Base-by-base conservation (phyloP, 129 eudicot genomes). In the Lonicera japonica region DNA sequence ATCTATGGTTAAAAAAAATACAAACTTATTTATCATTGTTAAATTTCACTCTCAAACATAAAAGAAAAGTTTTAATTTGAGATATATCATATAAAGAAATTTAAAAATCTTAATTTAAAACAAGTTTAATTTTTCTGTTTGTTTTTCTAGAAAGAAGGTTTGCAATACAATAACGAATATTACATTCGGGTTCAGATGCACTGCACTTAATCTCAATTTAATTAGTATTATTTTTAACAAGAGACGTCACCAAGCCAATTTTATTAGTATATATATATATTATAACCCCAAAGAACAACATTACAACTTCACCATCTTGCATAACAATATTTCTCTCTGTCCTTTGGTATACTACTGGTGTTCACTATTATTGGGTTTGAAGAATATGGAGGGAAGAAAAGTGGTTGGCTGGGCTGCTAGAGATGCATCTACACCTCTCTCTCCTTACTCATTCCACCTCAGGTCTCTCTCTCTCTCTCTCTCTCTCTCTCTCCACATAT, bases 331-430 rank as follows among this genome's bases (percentile, higher is more conserved):
- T 38, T 43, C 8, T 14, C 50, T 11, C 3, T 11, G 2, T 50
- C 55, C 55, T 50, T 50, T 50, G 5, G 55, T 17, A 16, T 47
- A 50, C 20, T 17, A 50, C 55, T 15, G 16, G 50, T 8, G n/a
- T 12, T 45, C 16, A 45, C 14, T 45, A 14, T n/a, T n/a, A n/a
- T 50, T 16, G 20, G 21, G 21, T 17, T 50, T 50, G 20, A 70
- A 67, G 40, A 23, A 60, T 20, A 80, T 82, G 84, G 86, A 70
- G 56, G 90, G 86, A 77, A 79, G 71, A 67, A 73, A 69, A 73
- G 80, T 72, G 11, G 63, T 43, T n/a, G 86, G 76, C 41, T 79
- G 90, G 83, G 90, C 90, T 62, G 90, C 90, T 3, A 73, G 73
- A 68, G 83, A 83, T 71, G 50, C 83, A 15, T 73, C 83, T 56